A percentile compares a stretch with the other conserved stretches of the same genome.
These are phyloP conservation scores for Neurospora sp. DNA, from an alignment of 495 filamentous ascomycete genomes.

Conservation along the genomic window DNA sequence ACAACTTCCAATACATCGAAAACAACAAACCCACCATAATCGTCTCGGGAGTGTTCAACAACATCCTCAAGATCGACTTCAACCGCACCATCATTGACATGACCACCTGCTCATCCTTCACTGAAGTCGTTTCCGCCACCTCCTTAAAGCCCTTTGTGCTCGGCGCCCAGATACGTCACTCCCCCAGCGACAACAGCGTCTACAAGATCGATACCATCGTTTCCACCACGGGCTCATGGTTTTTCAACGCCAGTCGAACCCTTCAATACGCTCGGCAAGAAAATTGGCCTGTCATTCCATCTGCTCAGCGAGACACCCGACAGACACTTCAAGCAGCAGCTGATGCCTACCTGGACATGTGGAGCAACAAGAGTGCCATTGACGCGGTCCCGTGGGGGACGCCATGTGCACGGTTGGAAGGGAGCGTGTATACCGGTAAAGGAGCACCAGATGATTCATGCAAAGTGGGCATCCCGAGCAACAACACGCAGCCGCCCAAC, in stretches of 20 bases:
- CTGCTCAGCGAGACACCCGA: conserved; percentile 17
- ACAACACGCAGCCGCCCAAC: conserved; percentile 30
- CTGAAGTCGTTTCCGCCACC: conserved; percentile 27
- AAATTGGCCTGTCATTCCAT: conserved; percentile 27
- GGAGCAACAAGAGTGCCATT: conserved; percentile 21
- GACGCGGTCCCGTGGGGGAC: conserved; percentile 31
- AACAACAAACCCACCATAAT: conserved; percentile 21
- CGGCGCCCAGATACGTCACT: conserved; percentile 32
- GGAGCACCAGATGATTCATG: conserved; percentile 26
- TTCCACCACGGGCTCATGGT: conserved; percentile 29
- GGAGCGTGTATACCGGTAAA: conserved; percentile 27
- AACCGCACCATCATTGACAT: conserved; percentile 22
- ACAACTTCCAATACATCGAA: conserved; percentile 12
- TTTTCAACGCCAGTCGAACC: conserved; percentile 32
- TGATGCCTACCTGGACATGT: conserved; percentile 35
- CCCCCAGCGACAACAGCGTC: conserved; percentile 13
- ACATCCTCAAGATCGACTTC: conserved; percentile 19
- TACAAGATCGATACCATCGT: conserved; percentile 29
- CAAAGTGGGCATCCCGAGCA: conserved; percentile 28
- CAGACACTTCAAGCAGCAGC: conserved; percentile 23
- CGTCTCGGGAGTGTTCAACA: conserved; percentile 20
- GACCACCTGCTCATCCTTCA: conserved; percentile 26
- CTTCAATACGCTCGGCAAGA: conserved; percentile 25
- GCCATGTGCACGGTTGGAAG: conserved; percentile 30
- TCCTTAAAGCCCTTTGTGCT: conserved; percentile 27